These are phyloP conservation scores for Asclepias syriaca DNA, from an alignment of 257 asterid genomes.

Conservation along the genomic window DNA sequence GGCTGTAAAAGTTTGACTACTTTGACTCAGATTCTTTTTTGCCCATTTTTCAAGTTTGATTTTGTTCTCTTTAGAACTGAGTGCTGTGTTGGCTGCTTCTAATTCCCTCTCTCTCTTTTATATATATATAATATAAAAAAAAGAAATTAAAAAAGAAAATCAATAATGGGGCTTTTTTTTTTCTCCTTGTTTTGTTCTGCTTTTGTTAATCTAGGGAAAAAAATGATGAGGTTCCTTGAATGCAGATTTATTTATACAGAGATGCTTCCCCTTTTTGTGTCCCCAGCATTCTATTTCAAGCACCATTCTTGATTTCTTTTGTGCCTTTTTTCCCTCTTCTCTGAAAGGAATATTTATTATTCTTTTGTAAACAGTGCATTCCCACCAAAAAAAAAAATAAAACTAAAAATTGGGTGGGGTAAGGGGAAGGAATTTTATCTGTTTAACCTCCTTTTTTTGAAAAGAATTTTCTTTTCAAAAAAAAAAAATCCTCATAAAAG, in stretches of 20 bases:
- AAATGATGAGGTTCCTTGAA: conserved; percentile 45
- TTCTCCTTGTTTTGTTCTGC: conserved; percentile 26
- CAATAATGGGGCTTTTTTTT: conserved; percentile 1
- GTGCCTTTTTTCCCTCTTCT: conserved; percentile 11
- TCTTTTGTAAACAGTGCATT: not conserved
- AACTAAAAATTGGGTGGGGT: too few species aligned
- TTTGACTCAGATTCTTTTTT: conserved; percentile 43
- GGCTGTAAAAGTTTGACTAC: conserved; percentile 47
- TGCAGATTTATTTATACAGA: conserved; percentile 21
- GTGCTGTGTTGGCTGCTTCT: conserved; percentile 28
- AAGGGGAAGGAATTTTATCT: too few species aligned
- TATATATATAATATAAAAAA: not conserved
- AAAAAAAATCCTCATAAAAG: too few species aligned
- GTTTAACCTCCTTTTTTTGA: too few species aligned
- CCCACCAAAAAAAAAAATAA: not conserved
- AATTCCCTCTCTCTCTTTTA: not conserved
- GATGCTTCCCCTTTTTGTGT: conserved; percentile 27
- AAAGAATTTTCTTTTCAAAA: too few species aligned
- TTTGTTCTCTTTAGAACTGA: conserved; percentile 39
- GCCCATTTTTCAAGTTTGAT: conserved; percentile 40
- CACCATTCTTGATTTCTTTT: conserved; percentile 21
- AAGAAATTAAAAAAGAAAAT: not conserved
- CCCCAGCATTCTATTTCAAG: conserved; percentile 28
- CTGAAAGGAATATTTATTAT: conserved; percentile 23
- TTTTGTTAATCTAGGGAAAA: conserved; percentile 34